Conservation (phyloP, 352 stramenopile genomes). For the Pseudoperonospora humuli region DNA sequence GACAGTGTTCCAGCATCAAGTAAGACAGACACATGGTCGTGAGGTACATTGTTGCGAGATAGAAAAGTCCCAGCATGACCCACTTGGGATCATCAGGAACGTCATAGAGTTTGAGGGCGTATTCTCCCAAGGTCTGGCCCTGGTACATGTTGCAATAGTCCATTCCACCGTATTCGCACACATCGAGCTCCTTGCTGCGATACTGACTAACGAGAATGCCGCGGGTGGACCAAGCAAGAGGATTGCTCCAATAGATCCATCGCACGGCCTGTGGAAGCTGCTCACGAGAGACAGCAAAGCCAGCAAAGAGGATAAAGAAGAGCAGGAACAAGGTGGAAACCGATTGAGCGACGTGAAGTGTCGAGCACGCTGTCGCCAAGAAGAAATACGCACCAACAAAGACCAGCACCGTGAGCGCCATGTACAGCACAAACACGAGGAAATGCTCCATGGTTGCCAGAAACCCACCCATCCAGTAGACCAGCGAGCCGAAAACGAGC, state of each 20-base stretch:
- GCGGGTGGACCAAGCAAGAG: conserved; percentile 37
- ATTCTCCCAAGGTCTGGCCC: too few species aligned
- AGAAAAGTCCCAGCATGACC: too few species aligned
- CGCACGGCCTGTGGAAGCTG: conserved; percentile 28
- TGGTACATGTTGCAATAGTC: too few species aligned
- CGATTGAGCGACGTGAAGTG: conserved; percentile 36
- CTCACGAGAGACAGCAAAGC: conserved; percentile 34
- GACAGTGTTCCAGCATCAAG: too few species aligned
- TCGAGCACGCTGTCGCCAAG: conserved; percentile 23
- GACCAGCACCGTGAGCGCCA: conserved; percentile 39
- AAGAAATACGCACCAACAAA: conserved; percentile 42
- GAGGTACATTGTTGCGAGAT: too few species aligned
- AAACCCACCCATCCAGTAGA: conserved; percentile 80
- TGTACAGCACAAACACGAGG: conserved; percentile 34
- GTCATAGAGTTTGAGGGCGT: too few species aligned
- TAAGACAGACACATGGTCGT: too few species aligned
- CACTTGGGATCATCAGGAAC: too few species aligned
- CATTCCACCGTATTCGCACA: too few species aligned
- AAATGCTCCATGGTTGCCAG: conserved; percentile 16
- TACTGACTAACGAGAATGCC: conserved; percentile 32
- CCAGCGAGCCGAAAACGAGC: conserved; percentile 62
- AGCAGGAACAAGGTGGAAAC: conserved; percentile 32
- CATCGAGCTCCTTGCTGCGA: too few species aligned
- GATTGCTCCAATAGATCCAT: conserved; percentile 62
- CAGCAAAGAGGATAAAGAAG: conserved; percentile 39